A percentile compares a stretch with the other conserved stretches of the same genome.
Conservation (phyloP, 495 filamentous ascomycete species). For the Tuber calosporum region DNA sequence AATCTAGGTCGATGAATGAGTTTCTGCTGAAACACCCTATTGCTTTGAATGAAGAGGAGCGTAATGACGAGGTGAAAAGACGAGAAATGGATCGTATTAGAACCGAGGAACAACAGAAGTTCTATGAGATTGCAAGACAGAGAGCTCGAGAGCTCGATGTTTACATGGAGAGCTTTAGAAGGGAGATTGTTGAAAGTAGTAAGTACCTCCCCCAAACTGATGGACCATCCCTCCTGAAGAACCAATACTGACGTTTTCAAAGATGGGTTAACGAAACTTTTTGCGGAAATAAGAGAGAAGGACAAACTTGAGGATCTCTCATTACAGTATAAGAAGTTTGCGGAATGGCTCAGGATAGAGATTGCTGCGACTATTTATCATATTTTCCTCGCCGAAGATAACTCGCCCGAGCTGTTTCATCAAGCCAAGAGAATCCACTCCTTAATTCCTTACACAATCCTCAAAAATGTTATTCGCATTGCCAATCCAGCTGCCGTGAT, state of each 20-base stretch:
- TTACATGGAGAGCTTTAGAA: constrained; percentile 85
- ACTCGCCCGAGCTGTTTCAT: constrained; percentile 89
- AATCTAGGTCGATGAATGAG: constrained; percentile 69
- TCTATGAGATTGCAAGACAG: constrained; percentile 89
- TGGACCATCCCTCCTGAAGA: not conserved
- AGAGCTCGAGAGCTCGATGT: constrained; percentile 88
- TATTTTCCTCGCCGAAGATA: constrained; percentile 94
- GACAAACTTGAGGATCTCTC: constrained; percentile 75
- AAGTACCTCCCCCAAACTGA: constrained; percentile 42
- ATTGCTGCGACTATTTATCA: constrained; percentile 96
- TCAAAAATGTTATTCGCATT: constrained; percentile 95
- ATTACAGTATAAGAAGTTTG: constrained; percentile 94
- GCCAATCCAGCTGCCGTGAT: constrained; percentile 95
- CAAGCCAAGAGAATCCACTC: constrained; percentile 91
- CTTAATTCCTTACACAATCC: constrained; percentile 77
- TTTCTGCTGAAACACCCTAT: constrained; percentile 69
- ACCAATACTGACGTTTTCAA: constrained; percentile 28
- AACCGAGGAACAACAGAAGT: constrained; percentile 82
- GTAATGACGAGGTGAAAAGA: constrained; percentile 65
- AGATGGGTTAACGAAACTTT: constrained; percentile 88
- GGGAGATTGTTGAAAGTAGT: constrained; percentile 72
- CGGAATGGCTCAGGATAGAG: constrained; percentile 96
- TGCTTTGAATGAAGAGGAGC: constrained; percentile 69
- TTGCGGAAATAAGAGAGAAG: constrained; percentile 85
- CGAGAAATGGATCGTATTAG: constrained; percentile 80